Evolutionary conservation across 176 grass and related monocot species (phyloP).

Genomic region (Raddia distichophylla): DNA sequence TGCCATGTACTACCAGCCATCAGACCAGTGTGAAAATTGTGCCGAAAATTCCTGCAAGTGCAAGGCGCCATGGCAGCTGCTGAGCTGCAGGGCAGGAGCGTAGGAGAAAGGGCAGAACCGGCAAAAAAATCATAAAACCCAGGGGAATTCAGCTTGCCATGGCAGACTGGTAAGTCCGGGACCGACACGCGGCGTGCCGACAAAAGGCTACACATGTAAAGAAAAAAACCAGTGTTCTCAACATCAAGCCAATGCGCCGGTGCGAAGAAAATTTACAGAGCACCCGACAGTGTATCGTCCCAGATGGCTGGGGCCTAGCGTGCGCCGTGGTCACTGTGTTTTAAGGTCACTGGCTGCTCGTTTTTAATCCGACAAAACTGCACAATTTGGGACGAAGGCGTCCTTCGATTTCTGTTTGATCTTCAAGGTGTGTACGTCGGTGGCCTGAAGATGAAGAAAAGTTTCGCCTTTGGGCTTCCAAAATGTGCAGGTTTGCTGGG

Average conservation of each 20-base stretch:
- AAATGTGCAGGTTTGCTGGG: conserved; percentile 23
- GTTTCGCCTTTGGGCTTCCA: not conserved
- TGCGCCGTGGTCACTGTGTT: not conserved
- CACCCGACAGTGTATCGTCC: conserved; percentile 45
- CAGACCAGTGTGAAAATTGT: not conserved
- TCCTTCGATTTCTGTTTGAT: not conserved
- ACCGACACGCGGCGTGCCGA: conserved; percentile 25
- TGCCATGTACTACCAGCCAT: not conserved
- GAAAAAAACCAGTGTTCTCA: conserved; percentile 10
- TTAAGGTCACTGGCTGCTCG: not conserved
- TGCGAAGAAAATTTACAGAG: conserved; percentile 49
- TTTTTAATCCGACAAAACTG: conserved; percentile 46
- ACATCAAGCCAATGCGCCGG: conserved; percentile 35
- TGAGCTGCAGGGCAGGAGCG: not conserved
- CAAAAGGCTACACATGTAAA: conserved; percentile 25
- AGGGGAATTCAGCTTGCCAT: not conserved
- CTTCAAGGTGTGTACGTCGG: not conserved
- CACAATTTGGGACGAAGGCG: not conserved
- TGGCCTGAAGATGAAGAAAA: not conserved
- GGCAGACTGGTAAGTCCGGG: conserved; percentile 31
- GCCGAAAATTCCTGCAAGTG: not conserved
- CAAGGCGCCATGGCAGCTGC: not conserved
- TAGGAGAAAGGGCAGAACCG: not conserved
- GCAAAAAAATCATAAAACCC: not conserved
- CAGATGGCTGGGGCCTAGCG: conserved; percentile 31